Evolutionary conservation across 1,139 yeast genomes (phyloP).

Genomic region (Sugiyamaella pinicola): DNA sequence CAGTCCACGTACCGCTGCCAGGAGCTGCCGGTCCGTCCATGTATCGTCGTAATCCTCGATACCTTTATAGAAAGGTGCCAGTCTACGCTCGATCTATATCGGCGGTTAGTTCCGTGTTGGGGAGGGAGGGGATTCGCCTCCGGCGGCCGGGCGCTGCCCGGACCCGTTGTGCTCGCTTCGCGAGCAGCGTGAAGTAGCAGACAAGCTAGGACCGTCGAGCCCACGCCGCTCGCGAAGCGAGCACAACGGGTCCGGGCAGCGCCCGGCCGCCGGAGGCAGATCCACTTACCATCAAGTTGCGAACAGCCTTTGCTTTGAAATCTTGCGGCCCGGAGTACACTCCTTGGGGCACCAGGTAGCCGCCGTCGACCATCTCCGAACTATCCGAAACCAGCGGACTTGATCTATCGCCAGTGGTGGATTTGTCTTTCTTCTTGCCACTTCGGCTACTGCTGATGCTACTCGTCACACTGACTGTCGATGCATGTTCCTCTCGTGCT

Average conservation of each 20-base stretch:
- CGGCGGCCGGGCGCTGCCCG: too few relatives aligned
- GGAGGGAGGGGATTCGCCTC: too few relatives aligned
- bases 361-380: constrained; percentile 51
- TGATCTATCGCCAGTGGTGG: constrained; percentile 2
- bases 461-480: background rate
- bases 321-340: constrained; percentile 77
- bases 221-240: too few relatives aligned
- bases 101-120: too few relatives aligned
- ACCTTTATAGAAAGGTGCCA: constrained; percentile 93
- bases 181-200: too few relatives aligned
- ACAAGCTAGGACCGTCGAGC: too few relatives aligned
- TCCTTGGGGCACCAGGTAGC: constrained; percentile 76
- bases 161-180: too few relatives aligned
- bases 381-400: constrained; percentile 39
- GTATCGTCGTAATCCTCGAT: constrained; percentile 74
- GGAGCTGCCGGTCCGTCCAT: constrained; percentile 74
- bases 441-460: constrained; percentile 4
- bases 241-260: too few relatives aligned
- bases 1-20: constrained; percentile 52
- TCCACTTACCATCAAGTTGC: constrained; percentile 52
- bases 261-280: too few relatives aligned
- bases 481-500: background rate
- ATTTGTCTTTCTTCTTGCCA: constrained; percentile 14
- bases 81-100: constrained; percentile 53
- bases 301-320: constrained; percentile 70